Evolutionary conservation across 495 filamentous ascomycete genomes (phyloP), one percentile per base, ranked within the genome.

Genomic region (Pyronema domesticum): DNA sequence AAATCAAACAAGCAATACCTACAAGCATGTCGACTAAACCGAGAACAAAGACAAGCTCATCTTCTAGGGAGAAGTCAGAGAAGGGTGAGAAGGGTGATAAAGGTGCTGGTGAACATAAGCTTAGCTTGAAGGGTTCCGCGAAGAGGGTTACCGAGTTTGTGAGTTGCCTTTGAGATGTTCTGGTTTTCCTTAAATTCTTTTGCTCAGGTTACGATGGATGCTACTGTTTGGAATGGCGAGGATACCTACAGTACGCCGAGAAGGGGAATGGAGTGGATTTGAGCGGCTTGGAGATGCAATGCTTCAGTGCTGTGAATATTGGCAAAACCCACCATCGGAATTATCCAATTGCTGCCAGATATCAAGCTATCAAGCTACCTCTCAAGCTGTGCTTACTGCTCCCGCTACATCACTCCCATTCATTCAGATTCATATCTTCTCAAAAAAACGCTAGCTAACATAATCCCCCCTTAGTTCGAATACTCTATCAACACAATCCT

Each of bases 401-500:
- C 10, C 18, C 45, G 17, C 45, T 23, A 30, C 5, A 30, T 30
- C 23, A 43, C 13, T 43, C 6, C 39, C 39, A 2, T 2, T 13
- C 2, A 43, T 13, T 2, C 3, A 1, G 6, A 17, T 43, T 43
- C 1, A n/a, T 43, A 2, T n/a, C 6, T 43, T 43, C 23, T 30
- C 23, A 30, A 30, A 30, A 30, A 30, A 1, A 30, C n/a, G 23
- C 37, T 43, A 23, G 35, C 50, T 33, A 34, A 42, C 50, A n/a
- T 43, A 30, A 30, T 7, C 46, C 3, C 6, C 11, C 42, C 15
- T n/a, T 58, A 87, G 83, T 94, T 98, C 68, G 86, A 98, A 72
- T 95, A 93, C 67, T 94, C 86, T 1, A 94, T 95, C 63, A 89
- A 98, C 64, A 94, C 86, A 1, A 95, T 95, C 37, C 73, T 98